Conservation (phyloP, 2,329 filamentous ascomycete genomes). For the Xylariaceae sp. region DNA sequence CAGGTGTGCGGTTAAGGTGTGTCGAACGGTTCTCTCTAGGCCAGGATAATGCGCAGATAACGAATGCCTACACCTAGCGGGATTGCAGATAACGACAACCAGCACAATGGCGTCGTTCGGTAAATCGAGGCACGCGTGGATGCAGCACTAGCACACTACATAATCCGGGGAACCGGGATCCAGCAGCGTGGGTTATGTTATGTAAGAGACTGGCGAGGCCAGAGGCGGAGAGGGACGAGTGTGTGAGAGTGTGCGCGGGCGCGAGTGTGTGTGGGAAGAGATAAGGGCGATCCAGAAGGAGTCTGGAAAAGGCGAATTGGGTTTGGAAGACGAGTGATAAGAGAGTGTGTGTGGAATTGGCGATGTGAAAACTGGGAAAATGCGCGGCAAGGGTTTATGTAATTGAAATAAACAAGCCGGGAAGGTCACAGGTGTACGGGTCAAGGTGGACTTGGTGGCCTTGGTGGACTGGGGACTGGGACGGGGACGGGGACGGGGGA, state of each 20-base stretch:
- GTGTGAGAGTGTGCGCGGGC: constrained; percentile 3
- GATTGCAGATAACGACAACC: background rate
- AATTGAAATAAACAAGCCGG: constrained; percentile 35
- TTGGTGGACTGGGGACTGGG: background rate
- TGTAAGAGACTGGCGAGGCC: constrained; percentile 21
- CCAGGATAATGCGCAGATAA: background rate
- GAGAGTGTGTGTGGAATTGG: constrained; percentile 19
- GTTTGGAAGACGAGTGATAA: constrained; percentile 27
- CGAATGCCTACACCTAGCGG: background rate
- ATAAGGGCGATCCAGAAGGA: constrained; percentile 37
- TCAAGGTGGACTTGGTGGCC: too few relatives aligned
- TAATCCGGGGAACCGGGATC: constrained; percentile 38
- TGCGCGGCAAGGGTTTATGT: constrained; percentile 43
- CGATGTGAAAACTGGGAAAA: constrained; percentile 32
- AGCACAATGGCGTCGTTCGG: constrained; percentile 16
- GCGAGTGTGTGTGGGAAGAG: constrained; percentile 18
- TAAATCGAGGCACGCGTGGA: constrained; percentile 26
- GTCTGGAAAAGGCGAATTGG: constrained; percentile 29
- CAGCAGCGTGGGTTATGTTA: constrained; percentile 36
- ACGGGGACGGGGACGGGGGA: background rate
- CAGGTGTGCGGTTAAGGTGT: background rate
- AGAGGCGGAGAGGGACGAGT: constrained; percentile 11
- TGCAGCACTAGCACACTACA: constrained; percentile 41
- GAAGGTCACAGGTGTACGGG: background rate
- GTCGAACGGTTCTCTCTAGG: background rate